Conservation (phyloP, 768 basidiomycete genomes). For the Agaricus sinodeliciosus region DNA sequence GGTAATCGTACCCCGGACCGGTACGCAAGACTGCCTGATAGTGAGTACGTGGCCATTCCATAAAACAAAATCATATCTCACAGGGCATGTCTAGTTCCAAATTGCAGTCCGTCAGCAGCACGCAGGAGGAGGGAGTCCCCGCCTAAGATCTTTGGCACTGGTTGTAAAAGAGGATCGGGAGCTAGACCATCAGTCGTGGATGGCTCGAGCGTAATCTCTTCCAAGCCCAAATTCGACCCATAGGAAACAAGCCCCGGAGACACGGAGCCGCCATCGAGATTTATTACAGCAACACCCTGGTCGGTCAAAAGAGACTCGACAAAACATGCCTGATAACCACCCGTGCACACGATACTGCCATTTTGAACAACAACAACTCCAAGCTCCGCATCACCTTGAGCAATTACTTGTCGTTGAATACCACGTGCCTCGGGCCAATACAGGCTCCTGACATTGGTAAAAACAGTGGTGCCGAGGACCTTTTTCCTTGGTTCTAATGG, state of each 20-base stretch:
- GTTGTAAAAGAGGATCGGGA: slow-evolving; percentile 43
- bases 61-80: slow-evolving; percentile 29
- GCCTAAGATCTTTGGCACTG: slow-evolving; percentile 42
- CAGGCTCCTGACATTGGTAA: slow-evolving; percentile 56
- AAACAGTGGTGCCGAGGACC: slow-evolving; percentile 40
- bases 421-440: slow-evolving; percentile 24
- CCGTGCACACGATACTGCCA: slow-evolving; percentile 48
- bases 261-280: slow-evolving; percentile 68
- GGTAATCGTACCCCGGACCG: slow-evolving; percentile 47
- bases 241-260: slow-evolving; percentile 62
- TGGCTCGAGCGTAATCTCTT: slow-evolving; percentile 60
- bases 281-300: slow-evolving; percentile 31
- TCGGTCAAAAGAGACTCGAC: slow-evolving; percentile 12
- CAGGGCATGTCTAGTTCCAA: slow-evolving; percentile 65
- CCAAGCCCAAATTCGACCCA: slow-evolving; percentile 65
- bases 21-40: slow-evolving; percentile 49
- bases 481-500: slow-evolving; percentile 46
- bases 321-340: slow-evolving; percentile 21
- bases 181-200: slow-evolving; percentile 65
- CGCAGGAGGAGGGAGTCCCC: slow-evolving; percentile 47
- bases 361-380: slow-evolving; percentile 35
- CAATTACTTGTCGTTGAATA: slow-evolving; percentile 24
- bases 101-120: slow-evolving; percentile 72
- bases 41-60: background rate
- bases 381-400: slow-evolving; percentile 13